A percentile compares a stretch with the other conserved stretches of the same genome.
phyloP scores from a whole-genome alignment of 2,329 filamentous ascomycete genomes.

The Epichloe festucae region DNA sequence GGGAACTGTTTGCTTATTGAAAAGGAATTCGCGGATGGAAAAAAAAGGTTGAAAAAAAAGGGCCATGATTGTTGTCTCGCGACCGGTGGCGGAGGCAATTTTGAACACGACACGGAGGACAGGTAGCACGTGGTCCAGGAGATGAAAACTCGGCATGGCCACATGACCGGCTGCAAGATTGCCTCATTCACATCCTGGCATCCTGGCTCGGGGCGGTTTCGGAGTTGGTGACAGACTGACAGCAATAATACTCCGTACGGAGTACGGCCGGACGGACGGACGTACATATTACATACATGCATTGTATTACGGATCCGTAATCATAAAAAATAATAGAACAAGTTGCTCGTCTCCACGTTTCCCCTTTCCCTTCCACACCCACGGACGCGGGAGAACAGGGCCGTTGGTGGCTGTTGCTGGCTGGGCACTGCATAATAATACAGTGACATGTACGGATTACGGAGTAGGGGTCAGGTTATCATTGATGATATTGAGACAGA shows the following conservation, averaged over 20 bases:
- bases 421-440: no score
- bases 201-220: neutral
- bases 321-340: no score
- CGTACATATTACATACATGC: no score
- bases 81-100: neutral
- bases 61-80: neutral
- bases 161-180: conserved; percentile 9
- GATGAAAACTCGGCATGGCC: conserved; percentile 8
- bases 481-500: no score
- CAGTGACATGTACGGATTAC: no score
- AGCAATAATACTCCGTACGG: neutral
- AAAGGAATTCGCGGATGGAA: neutral
- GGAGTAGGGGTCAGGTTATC: no score
- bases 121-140: neutral
- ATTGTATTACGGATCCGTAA: no score
- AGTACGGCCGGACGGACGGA: no score
- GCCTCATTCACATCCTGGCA: conserved; percentile 1
- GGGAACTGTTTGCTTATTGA: no score
- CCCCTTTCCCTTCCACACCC: neutral
- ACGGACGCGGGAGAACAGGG: neutral
- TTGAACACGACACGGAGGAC: no score
- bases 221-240: neutral
- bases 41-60: neutral
- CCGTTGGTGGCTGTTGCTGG: neutral
- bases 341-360: neutral